phyloP scores from a whole-genome alignment of 1,284 basidiomycete genomes.

The Cutaneotrichosporon dermatis region DNA sequence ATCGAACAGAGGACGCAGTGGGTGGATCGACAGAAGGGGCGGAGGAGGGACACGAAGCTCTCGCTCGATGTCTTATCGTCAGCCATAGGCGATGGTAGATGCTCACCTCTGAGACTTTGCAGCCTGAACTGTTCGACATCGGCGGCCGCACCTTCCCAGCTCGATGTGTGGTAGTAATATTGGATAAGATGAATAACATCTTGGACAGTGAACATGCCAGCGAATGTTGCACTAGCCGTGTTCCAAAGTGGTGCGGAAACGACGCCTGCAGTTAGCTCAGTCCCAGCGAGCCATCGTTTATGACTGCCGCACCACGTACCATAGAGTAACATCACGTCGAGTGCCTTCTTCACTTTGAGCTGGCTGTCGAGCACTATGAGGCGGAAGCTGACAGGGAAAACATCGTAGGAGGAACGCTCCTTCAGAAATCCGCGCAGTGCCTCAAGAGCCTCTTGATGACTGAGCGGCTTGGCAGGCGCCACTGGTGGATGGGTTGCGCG shows the following conservation, averaged over 20 bases:
- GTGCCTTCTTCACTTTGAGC: constrained; percentile 85
- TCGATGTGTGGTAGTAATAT: constrained; percentile 80
- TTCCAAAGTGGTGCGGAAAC: constrained; percentile 99
- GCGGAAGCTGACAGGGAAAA: constrained; percentile 91
- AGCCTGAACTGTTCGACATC: constrained; percentile 95
- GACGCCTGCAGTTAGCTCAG: constrained; percentile 60
- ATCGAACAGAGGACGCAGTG: constrained; percentile 80
- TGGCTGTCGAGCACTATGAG: constrained; percentile 94
- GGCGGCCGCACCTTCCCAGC: constrained; percentile 80
- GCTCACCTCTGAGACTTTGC: constrained; percentile 73
- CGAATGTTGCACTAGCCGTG: constrained; percentile 81
- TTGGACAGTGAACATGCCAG: constrained; percentile 89
- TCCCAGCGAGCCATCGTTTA: background rate
- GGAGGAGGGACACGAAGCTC: constrained; percentile 87
- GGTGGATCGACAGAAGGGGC: constrained; percentile 83
- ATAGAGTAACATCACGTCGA: constrained; percentile 82
- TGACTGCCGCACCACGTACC: constrained; percentile 53
- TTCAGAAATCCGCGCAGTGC: constrained; percentile 78
- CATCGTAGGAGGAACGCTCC: constrained; percentile 84
- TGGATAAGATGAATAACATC: constrained; percentile 97
- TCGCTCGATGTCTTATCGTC: constrained; percentile 77
- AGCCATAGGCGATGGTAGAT: too few species aligned
- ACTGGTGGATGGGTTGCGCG: constrained; percentile 38
- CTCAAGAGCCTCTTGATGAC: constrained; percentile 68
- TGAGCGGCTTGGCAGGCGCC: constrained; percentile 27